Base-by-base conservation (phyloP, 2,329 filamentous ascomycete genomes). In the Xylariaceae sp. region DNA sequence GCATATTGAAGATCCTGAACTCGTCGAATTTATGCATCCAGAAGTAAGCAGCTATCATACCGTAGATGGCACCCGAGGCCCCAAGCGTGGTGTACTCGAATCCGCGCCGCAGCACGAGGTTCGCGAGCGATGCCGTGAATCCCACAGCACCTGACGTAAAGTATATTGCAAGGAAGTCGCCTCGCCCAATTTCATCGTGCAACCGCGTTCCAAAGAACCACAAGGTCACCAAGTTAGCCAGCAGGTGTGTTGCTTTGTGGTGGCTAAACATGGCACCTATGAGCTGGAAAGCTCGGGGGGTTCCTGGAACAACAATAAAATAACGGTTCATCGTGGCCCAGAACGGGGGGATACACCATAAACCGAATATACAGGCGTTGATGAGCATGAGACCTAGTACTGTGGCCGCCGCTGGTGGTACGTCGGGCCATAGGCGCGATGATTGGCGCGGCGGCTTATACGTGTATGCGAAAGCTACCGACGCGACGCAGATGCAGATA, bases 191-290 rank as follows among this genome's bases (percentile, higher is more conserved):
- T 51, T 88, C 82, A 47, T 87, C 81, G 63, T 87, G 83, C 26
- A 88, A 67, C 2, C 74, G 69, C 9, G 75, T 74, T 18, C 85
- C 87, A 15, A 89, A 69, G 54, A 87, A 67, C 68, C 73, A 83
- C 4, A 91, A 67, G 31, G 76, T 67, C 8, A 73, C 52, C 76
- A 87, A 81, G 64, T 91, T 91, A 32, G 71, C 58, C 18, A 71
- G 45, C 29, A 87, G 60, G 61, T 93, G 87, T 35, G 62, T 55
- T 15, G 81, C 50, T 3, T 63, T 65, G 40, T 85, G 77, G 65
- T 93, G 87, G 16, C 81, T 85, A 66, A 89, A 87, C 37, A 78
- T 67, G 50, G 79, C 78, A 26, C 79, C 78, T 19, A 91, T 55
- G 47, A 87, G 62, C 48, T 76, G 74, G 16, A 79, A 43, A 3